Evolutionary conservation across 2,329 filamentous ascomycete genomes (phyloP).

Genomic region (Diaporthe vexans): DNA sequence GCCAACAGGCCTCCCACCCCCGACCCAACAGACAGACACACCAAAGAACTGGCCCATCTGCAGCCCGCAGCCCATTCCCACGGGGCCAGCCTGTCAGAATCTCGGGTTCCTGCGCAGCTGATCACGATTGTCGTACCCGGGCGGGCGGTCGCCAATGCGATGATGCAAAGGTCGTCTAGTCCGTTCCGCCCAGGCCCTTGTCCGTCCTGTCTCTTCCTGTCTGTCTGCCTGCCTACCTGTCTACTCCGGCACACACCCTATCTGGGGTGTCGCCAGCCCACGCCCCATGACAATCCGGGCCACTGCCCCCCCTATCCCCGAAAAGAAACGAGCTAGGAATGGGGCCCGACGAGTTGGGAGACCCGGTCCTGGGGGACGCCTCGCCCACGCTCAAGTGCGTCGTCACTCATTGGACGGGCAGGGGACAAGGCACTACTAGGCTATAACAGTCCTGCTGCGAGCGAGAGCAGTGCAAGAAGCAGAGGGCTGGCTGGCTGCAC

Average conservation of each 20-base stretch:
- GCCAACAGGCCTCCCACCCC: not conserved
- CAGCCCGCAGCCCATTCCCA: constrained; percentile 22
- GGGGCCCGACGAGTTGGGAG: constrained; percentile 15
- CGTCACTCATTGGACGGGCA: constrained; percentile 2
- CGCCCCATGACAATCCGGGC: constrained; percentile 15
- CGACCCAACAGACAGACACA: constrained; percentile 1
- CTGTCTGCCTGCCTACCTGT: not conserved
- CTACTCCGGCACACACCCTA: not conserved
- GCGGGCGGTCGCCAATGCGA: constrained; percentile 27
- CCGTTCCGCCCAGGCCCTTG: constrained; percentile 19
- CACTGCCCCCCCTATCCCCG: not conserved
- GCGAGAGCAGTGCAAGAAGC: not conserved
- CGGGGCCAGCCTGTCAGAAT: constrained; percentile 43
- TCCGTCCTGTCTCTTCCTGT: not conserved
- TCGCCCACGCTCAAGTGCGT: not conserved
- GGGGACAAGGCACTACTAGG: too few species aligned
- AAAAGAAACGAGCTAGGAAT: not conserved
- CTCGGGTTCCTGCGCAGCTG: constrained; percentile 52
- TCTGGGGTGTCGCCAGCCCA: not conserved
- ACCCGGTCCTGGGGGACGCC: constrained; percentile 4
- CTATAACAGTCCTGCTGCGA: constrained; percentile 2
- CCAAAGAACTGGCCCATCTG: not conserved
- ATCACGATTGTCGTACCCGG: constrained; percentile 43
- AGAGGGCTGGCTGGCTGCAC: not conserved
- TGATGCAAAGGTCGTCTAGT: constrained; percentile 20